Evolutionary conservation across 192 early-diverging fungal genomes (phyloP), one percentile per base, ranked within the genome.

Genomic region (Coemansia sp.): DNA sequence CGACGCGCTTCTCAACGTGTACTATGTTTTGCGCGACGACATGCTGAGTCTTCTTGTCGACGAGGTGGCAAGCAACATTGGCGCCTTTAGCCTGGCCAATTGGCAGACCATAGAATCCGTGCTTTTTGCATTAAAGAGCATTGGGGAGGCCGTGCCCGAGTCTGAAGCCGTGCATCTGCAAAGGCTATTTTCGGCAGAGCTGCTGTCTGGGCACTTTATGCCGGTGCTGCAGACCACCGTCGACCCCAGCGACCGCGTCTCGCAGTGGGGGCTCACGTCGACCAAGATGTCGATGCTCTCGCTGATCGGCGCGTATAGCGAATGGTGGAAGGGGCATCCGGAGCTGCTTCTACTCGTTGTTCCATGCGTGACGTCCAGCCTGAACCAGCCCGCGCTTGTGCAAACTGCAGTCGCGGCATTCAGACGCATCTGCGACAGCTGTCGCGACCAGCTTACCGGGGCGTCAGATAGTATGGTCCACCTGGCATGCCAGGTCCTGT

Each of bases 341-440:
- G 75, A 82, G 24, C 86, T 82, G 69, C 62, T 91, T 13, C 55
- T 84, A 7, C 62, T 78, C 0, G 84, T 72, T 0, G 70, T 91
- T 35, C 86, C 87, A 25, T 87, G 85, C 64, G 81, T 91, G 34
- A 82, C 88, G 20, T 80, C 86, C 0, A 83, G 81, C 46, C 58
- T 91, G 50, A 81, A 75, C 29, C 73, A 85, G 20, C 81, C 86
- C 0, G 61, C 78, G 52, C 63, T 87, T 6, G 85, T 88, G 9
- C 73, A 70, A 4, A 54, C 77, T n/a, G 88, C 89, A 3, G 88
- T 86, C n/a, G 74, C 74, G 4, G 80, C 88, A 1, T 85, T 91
- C 14, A 83, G 87, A 16, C 81, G 81, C 29, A 84, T 91, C 39
- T 91, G 89, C 62, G 88, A 91, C 52, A 83, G 80, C 48, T 91